These are phyloP conservation scores for Nicotiana tabacum DNA, from an alignment of 257 asterid genomes.

Conservation along the genomic window DNA sequence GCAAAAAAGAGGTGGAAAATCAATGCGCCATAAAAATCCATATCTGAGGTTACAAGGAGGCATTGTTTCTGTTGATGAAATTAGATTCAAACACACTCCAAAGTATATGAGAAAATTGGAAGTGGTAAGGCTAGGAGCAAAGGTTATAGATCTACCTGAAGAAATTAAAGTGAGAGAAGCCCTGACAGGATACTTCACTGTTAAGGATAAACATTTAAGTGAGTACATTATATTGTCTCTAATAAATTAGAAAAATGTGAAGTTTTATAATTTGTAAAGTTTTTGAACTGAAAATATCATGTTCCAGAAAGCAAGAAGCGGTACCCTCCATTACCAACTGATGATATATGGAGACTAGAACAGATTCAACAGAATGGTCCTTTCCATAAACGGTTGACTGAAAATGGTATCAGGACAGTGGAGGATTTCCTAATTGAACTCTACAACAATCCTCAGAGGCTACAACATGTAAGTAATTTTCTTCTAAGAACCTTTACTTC, in stretches of 20 bases:
- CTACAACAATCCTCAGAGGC: not conserved
- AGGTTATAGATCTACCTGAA: not conserved
- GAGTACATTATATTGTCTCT: not conserved
- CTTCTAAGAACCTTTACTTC: not conserved
- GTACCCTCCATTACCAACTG: constrained; percentile 20
- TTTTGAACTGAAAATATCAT: not conserved
- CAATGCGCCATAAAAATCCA: not conserved
- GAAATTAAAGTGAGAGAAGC: constrained; percentile 1
- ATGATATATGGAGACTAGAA: constrained; percentile 22
- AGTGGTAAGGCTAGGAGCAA: constrained; percentile 7
- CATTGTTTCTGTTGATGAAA: not conserved
- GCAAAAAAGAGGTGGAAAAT: not conserved
- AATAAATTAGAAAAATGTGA: not conserved
- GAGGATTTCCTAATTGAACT: constrained; percentile 17
- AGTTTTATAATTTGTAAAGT: too few species aligned
- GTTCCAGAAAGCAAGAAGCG: constrained; percentile 18
- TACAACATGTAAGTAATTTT: constrained; percentile 5
- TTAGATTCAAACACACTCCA: not conserved
- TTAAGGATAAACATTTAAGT: constrained; percentile 14
- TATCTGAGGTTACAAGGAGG: not conserved
- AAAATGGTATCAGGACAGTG: not conserved
- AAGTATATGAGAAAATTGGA: not conserved
- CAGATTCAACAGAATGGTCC: constrained; percentile 3
- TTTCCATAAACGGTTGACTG: not conserved
- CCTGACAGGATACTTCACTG: not conserved